Conservation (phyloP, 2,329 filamentous ascomycete genomes). For the Ceratocystis diversiconidia region DNA sequence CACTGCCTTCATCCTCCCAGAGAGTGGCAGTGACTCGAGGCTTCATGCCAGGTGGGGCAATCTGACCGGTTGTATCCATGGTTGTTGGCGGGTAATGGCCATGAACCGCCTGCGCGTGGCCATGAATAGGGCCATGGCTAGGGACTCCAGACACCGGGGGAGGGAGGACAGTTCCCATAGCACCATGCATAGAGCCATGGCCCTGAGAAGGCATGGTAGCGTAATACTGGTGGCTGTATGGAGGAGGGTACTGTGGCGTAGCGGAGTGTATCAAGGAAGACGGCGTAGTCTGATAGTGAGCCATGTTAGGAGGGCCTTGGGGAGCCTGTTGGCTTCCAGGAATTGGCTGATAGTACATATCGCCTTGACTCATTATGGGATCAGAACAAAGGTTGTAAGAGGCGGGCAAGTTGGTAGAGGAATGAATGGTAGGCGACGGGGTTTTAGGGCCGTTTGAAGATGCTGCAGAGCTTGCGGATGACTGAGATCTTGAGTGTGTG, state of each 20-base stretch:
- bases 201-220: conserved; percentile 67
- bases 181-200: conserved; percentile 52
- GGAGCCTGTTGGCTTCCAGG: conserved; percentile 63
- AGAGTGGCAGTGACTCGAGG: conserved; percentile 89
- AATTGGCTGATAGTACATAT: conserved; percentile 81
- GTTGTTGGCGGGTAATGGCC: conserved; percentile 45
- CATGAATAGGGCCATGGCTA: conserved; percentile 29
- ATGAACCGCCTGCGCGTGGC: conserved; percentile 41
- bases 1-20: conserved; percentile 95
- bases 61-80: conserved; percentile 77
- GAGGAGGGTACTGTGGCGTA: conserved; percentile 50
- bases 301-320: conserved; percentile 45
- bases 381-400: conserved; percentile 32
- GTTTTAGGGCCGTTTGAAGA: conserved; percentile 57
- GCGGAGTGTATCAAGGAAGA: conserved; percentile 61
- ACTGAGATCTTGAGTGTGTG: conserved; percentile 39
- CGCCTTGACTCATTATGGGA: conserved; percentile 68
- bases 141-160: conserved; percentile 34
- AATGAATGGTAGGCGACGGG: conserved; percentile 54
- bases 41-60: conserved; percentile 88
- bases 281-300: conserved; percentile 68
- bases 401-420: conserved; percentile 32
- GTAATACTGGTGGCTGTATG: conserved; percentile 59
- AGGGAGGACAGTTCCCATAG: conserved; percentile 59
- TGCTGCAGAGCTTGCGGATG: conserved; percentile 37